These are phyloP conservation scores for Komagataella kurtzmanii DNA, from an alignment of 805 yeast species.

Conservation along the genomic window DNA sequence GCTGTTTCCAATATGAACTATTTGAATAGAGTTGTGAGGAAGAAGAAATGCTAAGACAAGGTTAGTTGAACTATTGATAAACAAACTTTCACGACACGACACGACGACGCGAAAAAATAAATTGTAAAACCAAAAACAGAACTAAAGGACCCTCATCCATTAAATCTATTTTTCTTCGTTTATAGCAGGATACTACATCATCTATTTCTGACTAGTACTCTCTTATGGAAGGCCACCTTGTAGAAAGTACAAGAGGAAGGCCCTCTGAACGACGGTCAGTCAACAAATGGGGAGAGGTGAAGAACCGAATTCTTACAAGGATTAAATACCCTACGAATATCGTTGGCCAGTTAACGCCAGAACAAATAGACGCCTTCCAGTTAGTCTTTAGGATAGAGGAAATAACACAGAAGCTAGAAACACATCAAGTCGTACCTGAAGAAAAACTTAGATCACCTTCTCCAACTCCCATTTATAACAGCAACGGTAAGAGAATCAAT, in stretches of 20 bases:
- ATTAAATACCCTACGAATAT: slow-evolving; percentile 1
- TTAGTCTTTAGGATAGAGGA: slow-evolving; percentile 68
- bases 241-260: background rate
- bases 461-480: slow-evolving; percentile 88
- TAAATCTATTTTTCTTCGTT: background rate
- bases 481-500: slow-evolving; percentile 70
- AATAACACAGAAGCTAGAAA: slow-evolving; percentile 44
- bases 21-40: background rate
- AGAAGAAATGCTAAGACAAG: background rate
- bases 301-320: background rate
- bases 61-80: background rate
- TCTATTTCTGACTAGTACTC: background rate
- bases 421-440: slow-evolving; percentile 38
- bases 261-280: background rate
- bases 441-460: slow-evolving; percentile 53
- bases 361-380: slow-evolving; percentile 69
- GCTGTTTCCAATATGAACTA: background rate
- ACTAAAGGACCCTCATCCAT: background rate
- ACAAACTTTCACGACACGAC: background rate
- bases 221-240: background rate
- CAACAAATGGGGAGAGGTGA: background rate
- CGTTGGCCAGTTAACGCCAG: slow-evolving; percentile 36
- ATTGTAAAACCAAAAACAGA: background rate
- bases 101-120: background rate
- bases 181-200: background rate